Base-by-base conservation (phyloP, 352 stramenopile genomes). In the Bremia lactucae region DNA sequence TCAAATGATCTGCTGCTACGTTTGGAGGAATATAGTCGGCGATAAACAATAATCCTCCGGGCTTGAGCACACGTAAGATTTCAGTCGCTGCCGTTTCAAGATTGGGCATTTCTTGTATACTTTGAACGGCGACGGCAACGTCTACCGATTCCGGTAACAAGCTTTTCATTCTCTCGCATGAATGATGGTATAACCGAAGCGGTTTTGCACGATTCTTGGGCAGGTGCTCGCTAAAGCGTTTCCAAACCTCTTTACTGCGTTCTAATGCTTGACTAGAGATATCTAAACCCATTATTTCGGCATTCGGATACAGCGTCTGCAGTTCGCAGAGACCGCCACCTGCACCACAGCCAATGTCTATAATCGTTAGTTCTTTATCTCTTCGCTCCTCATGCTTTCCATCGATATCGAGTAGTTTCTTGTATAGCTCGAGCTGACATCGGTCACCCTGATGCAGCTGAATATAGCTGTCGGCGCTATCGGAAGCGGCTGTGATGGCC, bases 11-110 rank as follows among this genome's bases (percentile, higher is more conserved):
- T 1, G 46, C 53, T 5, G 46, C 28, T 1, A 54, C 45, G 22
- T 78, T 58, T 21, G 64, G 47, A 8, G 67, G 67, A 34, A 85
- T 83, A 34, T 85, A 85, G 44, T 87, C 75, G 0, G 75, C 75
- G 25, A 85, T 55, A 23, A 81, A 71, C 10, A 87, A 33, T 25
- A 77, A 42, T 4, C 75, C 75, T 11, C 72, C 68, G 10, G 72
- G 68, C 21, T 73, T 72, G 1, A 87, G 57, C 6, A 87, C 72
- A 15, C 75, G 68, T 29, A 65, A 56, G 11, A 84, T 54, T 44
- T 85, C 75, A 6, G 54, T 62, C 26, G 83, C 36, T 0, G 70
- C 72, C 11, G 46, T 42, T 6, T 45, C 33, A 5, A 83, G 38
- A 35, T 77, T 50, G 34, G 65, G 49, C 31, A 87, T 66, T 22